These are phyloP conservation scores for Penicillium soppii DNA, from an alignment of 495 filamentous ascomycete genomes.

Conservation along the genomic window DNA sequence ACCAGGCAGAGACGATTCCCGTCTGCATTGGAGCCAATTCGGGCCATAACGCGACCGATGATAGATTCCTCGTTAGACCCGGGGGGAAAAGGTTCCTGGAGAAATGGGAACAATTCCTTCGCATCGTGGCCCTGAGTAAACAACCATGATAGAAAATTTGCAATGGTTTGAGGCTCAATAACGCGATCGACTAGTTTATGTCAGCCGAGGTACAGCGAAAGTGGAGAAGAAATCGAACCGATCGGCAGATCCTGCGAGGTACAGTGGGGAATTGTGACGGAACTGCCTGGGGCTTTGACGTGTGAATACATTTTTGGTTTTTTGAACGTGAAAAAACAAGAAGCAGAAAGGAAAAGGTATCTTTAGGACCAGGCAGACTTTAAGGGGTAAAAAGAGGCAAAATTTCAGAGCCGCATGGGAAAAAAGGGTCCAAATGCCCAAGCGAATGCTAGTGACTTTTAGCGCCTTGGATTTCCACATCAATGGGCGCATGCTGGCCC, in stretches of 20 bases:
- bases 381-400: no score
- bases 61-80: conserved; percentile 1
- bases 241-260: conserved; percentile 7
- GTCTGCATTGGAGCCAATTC: conserved; percentile 19
- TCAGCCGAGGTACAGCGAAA: no score
- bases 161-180: conserved; percentile 19
- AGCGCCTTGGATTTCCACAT: no score
- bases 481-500: no score
- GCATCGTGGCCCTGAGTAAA: no score
- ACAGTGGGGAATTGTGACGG: conserved; percentile 1
- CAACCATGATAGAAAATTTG: conserved; percentile 12
- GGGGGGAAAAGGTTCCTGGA: conserved; percentile 12
- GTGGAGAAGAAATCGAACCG: conserved; percentile 3
- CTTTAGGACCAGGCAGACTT: no score
- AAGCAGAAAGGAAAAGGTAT: no score
- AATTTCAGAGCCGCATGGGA: no score
- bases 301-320: conserved; percentile 8
- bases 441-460: no score
- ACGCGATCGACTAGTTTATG: conserved; percentile 18
- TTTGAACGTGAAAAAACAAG: no score
- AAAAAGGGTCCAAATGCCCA: no score
- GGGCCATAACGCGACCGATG: conserved; percentile 7
- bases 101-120: no score
- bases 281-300: neutral
- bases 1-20: conserved; percentile 15